Evolutionary conservation across 1,139 yeast species (phyloP).

Genomic region (Kluyveromyces marxianus): DNA sequence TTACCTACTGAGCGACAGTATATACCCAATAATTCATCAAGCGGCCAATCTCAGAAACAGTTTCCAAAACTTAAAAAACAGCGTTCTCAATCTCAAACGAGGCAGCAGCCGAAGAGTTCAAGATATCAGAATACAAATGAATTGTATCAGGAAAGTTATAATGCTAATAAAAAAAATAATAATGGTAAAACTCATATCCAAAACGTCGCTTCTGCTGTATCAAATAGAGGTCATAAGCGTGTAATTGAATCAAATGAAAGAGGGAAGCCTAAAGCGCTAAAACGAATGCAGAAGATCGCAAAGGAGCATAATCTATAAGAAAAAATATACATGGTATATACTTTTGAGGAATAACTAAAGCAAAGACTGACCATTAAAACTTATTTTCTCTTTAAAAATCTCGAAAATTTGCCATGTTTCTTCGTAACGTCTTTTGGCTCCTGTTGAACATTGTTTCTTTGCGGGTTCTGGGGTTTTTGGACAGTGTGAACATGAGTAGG

Average conservation of each 20-base stretch:
- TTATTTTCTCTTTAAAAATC: constrained; percentile 18
- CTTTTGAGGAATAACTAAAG: not conserved
- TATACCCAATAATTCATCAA: too few relatives aligned
- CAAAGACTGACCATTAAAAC: not conserved
- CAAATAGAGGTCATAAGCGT: not conserved
- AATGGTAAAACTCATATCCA: too few relatives aligned
- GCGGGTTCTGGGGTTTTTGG: constrained; percentile 3
- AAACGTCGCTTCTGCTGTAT: too few relatives aligned
- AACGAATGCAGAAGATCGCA: constrained; percentile 22
- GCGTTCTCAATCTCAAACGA: too few relatives aligned
- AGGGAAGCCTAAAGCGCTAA: constrained; percentile 20
- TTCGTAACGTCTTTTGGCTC: constrained; percentile 17
- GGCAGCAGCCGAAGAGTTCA: too few relatives aligned
- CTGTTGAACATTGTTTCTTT: constrained; percentile 6
- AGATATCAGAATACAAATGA: too few relatives aligned
- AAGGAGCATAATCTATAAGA: constrained; percentile 19
- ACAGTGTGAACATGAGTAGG: constrained; percentile 14
- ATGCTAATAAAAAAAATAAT: too few relatives aligned
- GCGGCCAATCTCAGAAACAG: too few relatives aligned
- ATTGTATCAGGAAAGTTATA: too few relatives aligned
- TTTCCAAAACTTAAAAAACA: too few relatives aligned
- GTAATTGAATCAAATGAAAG: not conserved
- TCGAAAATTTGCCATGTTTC: constrained; percentile 25
- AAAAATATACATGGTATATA: not conserved
- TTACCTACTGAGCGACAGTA: too few relatives aligned